Evolutionary conservation across 78 protist genomes (phyloP), one percentile per base, ranked within the genome.

Genomic region (Dictyostelium brefeldianum): DNA sequence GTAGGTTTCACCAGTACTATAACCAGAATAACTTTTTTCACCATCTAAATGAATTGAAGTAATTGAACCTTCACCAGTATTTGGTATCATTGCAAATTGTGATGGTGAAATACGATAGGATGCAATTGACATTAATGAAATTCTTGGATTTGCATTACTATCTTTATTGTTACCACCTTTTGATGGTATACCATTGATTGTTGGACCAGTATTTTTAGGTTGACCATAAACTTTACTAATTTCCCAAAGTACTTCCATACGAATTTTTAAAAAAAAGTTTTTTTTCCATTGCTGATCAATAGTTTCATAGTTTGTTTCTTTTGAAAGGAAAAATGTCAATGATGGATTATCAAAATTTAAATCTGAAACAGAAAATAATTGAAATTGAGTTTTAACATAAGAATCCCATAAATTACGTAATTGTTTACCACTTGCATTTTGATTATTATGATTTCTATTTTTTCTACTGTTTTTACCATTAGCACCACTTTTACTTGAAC

Each of bases 201-300:
- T 41, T 20, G 80, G 80, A 47, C 71, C 62, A 14, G 54, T 59
- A 56, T 71, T 70, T 17, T 83, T 83, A 43, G 51, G 81, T 27
- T 79, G 91, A 12, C 50, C 71, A 36, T 70, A 29, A 5, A 53
- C 22, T 25, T 51, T 70, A 57, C 82, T 50, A 9, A 83, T 43
- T n/a, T 50, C 20, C 91, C 91, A 83, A 14, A 83, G 73, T 10
- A 78, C 78, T 8, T 83, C 91, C 80, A 73, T 83, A 43, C 91
- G 51, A 41, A 73, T 73, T 29, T 83, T 83, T 29, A 54, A 46
- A 31, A 83, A 73, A 50, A 83, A 83, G 14, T 83, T 67, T 50
- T 83, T 83, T 31, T 83, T 83, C 91, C 91, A 83, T 20, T 53
- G 27, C 12, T 36, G 36, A 41, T 25, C n/a, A 5, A 83, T 83